phyloP scores from a whole-genome alignment of 768 basidiomycete genomes.

The Neoboletus subvelutipes region DNA sequence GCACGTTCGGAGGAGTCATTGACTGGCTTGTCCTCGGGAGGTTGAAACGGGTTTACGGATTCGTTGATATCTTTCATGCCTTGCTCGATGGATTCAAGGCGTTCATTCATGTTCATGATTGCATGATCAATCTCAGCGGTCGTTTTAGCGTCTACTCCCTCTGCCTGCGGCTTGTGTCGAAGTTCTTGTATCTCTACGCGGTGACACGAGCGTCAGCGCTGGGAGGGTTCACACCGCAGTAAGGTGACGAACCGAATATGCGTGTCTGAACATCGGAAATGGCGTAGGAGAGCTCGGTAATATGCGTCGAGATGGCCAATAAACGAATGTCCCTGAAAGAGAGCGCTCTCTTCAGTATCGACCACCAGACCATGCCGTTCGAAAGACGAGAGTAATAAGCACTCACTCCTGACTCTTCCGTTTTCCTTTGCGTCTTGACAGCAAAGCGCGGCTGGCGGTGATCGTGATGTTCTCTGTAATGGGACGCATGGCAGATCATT shows the following conservation, averaged over 20 bases:
- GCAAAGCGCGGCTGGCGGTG: slow-evolving; percentile 49
- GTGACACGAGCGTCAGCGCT: slow-evolving; percentile 13
- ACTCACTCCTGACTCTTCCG: slow-evolving; percentile 70
- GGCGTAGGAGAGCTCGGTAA: slow-evolving; percentile 83
- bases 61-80: slow-evolving; percentile 71
- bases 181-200: slow-evolving; percentile 85
- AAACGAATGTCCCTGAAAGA: slow-evolving; percentile 66
- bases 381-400: slow-evolving; percentile 9
- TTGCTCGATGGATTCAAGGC: slow-evolving; percentile 67
- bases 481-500: slow-evolving; percentile 28
- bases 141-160: slow-evolving; percentile 50
- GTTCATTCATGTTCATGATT: slow-evolving; percentile 75
- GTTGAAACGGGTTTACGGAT: slow-evolving; percentile 59
- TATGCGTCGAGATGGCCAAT: slow-evolving; percentile 77
- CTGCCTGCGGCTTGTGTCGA: slow-evolving; percentile 78
- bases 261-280: slow-evolving; percentile 90
- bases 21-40: slow-evolving; percentile 45
- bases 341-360: slow-evolving; percentile 25
- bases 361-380: slow-evolving; percentile 28
- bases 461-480: slow-evolving; percentile 70
- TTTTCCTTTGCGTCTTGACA: slow-evolving; percentile 46
- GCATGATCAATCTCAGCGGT: slow-evolving; percentile 79
- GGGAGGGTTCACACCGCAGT: slow-evolving; percentile 1
- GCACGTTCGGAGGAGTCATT: slow-evolving; percentile 40
- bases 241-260: slow-evolving; percentile 65